Base-by-base conservation (phyloP, 1,284 basidiomycete species). In the Cerrena zonata region DNA sequence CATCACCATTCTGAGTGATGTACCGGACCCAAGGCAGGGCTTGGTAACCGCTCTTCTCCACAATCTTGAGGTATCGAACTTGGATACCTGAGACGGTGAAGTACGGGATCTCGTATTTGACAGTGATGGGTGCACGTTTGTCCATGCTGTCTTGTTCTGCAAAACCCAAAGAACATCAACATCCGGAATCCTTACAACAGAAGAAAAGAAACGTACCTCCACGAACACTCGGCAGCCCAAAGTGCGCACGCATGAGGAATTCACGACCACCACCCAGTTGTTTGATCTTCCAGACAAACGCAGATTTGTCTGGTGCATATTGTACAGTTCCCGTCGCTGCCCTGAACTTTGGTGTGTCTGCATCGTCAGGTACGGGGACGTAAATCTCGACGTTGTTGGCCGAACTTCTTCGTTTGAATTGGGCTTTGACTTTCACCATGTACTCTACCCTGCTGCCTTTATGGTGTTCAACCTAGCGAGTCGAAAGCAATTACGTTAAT, bases 321-420 rank as follows among this genome's bases (percentile, higher is more conserved):
- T 94, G 91, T 3, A 96, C 94, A 21, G 83, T 88, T 2, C 94
- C 94, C 19, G 92, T 93, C 13, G 91, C 86, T 19, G 91, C 87
- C 60, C 94, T 77, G 73, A 99, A 99, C 66, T 95, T 96, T 0
- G 96, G 96, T 61, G 88, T 95, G 68, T 99, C 95, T 12, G 95
- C 96, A 68, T 99, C 96, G 59, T 99, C 95, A 2, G 96, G 94
- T 0, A 99, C 96, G 2, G 94, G 94, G 1, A 99, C 94, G 69
- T 91, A 95, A 51, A 99, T 90, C 73, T 99, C 95, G 40, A 99
- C 95, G 62, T 98, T 98, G 75, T 98, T 99, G 48, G 96, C 95
- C 2, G 93, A 91, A 59, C 92, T 95, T 57, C 93, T 76, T 54
- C 95, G 76, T 75, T 99, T 99, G 79, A 99, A 99, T 68, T 99